A percentile compares a stretch with the other conserved stretches of the same genome.
Evolutionary conservation across 441 rosid genomes (phyloP).

Genomic region (Adansonia gregorii): DNA sequence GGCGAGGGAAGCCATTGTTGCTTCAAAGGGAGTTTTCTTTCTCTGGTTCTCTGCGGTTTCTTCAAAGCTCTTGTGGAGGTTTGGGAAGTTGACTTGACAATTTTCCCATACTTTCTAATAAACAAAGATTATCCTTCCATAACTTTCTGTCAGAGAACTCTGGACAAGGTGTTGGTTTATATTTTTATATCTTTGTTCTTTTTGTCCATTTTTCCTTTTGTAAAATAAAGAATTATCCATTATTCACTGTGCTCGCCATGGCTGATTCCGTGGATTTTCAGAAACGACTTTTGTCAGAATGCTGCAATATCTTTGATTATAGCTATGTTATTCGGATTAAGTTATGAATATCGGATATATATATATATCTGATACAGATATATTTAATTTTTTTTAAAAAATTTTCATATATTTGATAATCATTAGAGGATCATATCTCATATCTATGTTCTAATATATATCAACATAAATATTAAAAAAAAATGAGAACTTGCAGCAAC

Average conservation of each 20-base stretch:
- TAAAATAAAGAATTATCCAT: neutral
- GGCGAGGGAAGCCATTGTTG: constrained; percentile 49
- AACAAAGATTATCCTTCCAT: constrained; percentile 39
- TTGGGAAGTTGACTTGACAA: constrained; percentile 1
- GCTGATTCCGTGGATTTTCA: too few relatives aligned
- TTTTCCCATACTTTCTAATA: constrained; percentile 41
- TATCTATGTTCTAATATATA: too few relatives aligned
- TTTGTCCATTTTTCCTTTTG: neutral
- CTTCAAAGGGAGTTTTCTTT: neutral
- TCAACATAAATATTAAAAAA: too few relatives aligned
- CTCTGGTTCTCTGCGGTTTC: neutral
- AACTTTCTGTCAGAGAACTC: constrained; percentile 20
- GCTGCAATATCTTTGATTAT: too few relatives aligned
- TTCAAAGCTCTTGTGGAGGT: neutral
- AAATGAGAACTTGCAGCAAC: too few relatives aligned
- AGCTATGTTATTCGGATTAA: too few relatives aligned
- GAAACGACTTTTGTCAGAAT: too few relatives aligned
- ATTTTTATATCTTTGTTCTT: neutral
- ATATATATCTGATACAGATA: too few relatives aligned
- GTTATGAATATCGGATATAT: too few relatives aligned
- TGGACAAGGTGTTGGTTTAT: constrained; percentile 26
- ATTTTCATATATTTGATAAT: too few relatives aligned
- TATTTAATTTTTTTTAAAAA: too few relatives aligned
- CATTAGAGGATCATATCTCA: too few relatives aligned
- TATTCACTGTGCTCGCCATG: neutral